phyloP scores from a whole-genome alignment of 306 rosid genomes.

The Acacia confusa region DNA sequence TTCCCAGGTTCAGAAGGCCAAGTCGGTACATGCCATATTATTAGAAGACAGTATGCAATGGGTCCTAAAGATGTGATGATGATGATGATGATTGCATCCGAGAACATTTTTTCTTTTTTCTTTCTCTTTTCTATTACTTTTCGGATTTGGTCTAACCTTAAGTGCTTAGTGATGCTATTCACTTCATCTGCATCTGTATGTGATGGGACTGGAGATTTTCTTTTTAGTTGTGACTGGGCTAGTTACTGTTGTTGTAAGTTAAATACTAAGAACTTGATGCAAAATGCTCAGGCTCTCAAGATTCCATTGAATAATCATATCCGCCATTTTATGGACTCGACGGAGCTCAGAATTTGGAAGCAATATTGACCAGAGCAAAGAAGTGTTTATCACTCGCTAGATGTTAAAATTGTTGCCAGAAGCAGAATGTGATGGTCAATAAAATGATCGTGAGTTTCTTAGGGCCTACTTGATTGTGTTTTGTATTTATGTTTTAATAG shows the following conservation, averaged over 20 bases:
- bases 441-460: too few relatives aligned
- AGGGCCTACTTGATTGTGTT: too few relatives aligned
- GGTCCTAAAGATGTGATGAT: not conserved
- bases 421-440: too few relatives aligned
- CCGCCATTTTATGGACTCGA: not conserved
- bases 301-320: not conserved
- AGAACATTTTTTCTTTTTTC: not conserved
- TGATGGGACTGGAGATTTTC: not conserved
- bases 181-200: not conserved
- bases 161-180: not conserved
- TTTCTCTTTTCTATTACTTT: not conserved
- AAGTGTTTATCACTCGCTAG: too few relatives aligned
- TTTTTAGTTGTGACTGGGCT: not conserved
- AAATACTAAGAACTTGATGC: not conserved
- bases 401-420: too few relatives aligned
- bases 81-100: not conserved
- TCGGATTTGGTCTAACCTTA: not conserved
- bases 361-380: too few relatives aligned
- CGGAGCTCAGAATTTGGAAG: not conserved
- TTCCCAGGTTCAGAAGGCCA: slow-evolving; percentile 63
- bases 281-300: not conserved
- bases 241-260: not conserved
- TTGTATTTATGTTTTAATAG: too few relatives aligned
- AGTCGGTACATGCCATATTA: slow-evolving; percentile 60
- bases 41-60: slow-evolving; percentile 27